Percentiles rank a stretch among this genome's conserved stretches.
phyloP scores from a whole-genome alignment of 208 protist genomes.

The Crithidia sp. region DNA sequence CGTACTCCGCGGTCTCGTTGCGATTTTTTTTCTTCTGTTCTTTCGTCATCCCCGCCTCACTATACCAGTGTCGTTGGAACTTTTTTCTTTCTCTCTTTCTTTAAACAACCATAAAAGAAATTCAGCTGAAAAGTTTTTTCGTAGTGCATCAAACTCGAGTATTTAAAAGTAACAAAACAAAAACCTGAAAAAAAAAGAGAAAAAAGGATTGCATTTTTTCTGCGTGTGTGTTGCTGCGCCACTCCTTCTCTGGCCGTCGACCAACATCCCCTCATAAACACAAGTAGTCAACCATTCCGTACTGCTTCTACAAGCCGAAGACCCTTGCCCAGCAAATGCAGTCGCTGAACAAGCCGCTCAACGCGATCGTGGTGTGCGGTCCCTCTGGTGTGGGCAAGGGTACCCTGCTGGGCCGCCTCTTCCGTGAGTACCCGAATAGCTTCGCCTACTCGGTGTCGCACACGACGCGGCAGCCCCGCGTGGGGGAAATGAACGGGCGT shows the following conservation, averaged over 20 bases:
- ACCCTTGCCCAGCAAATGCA: slow-evolving; percentile 20
- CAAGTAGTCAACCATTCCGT: not conserved
- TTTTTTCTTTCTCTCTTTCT: slow-evolving; percentile 14
- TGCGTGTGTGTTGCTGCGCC: not conserved
- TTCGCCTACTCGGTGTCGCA: slow-evolving; percentile 94
- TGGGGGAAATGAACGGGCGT: slow-evolving; percentile 86
- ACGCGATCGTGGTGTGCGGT: slow-evolving; percentile 90
- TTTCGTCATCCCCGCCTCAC: too few relatives aligned
- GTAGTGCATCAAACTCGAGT: slow-evolving; percentile 1
- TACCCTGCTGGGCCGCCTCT: slow-evolving; percentile 87
- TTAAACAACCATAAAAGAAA: not conserved
- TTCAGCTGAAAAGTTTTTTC: slow-evolving; percentile 9
- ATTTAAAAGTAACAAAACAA: not conserved
- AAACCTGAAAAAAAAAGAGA: not conserved
- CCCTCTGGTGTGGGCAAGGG: slow-evolving; percentile 94
- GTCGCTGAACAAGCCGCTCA: slow-evolving; percentile 40
- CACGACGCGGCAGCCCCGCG: slow-evolving; percentile 89
- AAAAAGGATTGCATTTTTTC: not conserved
- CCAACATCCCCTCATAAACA: not conserved
- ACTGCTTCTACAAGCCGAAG: slow-evolving; percentile 7
- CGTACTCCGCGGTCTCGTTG: not conserved
- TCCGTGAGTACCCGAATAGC: slow-evolving; percentile 61
- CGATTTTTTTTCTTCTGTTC: slow-evolving; percentile 1
- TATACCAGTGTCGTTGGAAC: not conserved
- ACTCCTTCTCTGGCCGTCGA: not conserved